Base-by-base conservation (phyloP, 2,329 filamentous ascomycete genomes). In the Pseudohalonectria lignicola region DNA sequence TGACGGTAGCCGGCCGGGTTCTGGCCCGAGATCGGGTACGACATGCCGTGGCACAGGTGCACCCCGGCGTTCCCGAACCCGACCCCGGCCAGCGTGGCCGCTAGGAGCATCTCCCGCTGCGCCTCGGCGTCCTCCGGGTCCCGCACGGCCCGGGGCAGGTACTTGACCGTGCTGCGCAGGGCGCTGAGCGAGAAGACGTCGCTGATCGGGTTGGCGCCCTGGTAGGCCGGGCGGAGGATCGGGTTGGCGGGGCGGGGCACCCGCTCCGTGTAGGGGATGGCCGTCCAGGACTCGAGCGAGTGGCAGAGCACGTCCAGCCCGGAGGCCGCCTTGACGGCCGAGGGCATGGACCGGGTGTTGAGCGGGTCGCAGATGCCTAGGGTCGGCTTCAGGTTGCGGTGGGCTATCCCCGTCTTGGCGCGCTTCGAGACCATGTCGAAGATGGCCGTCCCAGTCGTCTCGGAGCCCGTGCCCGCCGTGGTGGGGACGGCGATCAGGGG, bases 51-150 rank as follows among this genome's bases (percentile, higher is more conserved):
- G 46, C 74, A 78, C 32, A 78, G 68, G 63, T 98, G 92, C 3
- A 98, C 92, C 36, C 93, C 92, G 1, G 93, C 93, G 52, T 98
- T 98, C 16, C 93, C 92, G 57, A 98, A 98, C 0, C 92, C 92
- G 3, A 98, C 87, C 33, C 92, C 92, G 0, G 93, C 92, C 2
- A 98, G 67, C 3, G 92, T 98, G 1, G 92, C 84, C 3, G 92
- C 92, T 16, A 98, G 75, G 21, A 98, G 71, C 93, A 98, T 98
- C 60, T 96, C 79, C 23, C 76, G 83, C 60, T 98, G 92, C 0
- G 93, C 93, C 59, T 96, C 92, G 43, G 76, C 70, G 57, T 98
- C 92, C 25, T 94, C 87, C 0, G 90, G 87, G 51, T 96, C 84
- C 41, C 72, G 79, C 3, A 94, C 84, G 0, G 87, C 82, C 40